Base-by-base conservation (phyloP, 352 stramenopile genomes). In the Phytopythium boreale region DNA sequence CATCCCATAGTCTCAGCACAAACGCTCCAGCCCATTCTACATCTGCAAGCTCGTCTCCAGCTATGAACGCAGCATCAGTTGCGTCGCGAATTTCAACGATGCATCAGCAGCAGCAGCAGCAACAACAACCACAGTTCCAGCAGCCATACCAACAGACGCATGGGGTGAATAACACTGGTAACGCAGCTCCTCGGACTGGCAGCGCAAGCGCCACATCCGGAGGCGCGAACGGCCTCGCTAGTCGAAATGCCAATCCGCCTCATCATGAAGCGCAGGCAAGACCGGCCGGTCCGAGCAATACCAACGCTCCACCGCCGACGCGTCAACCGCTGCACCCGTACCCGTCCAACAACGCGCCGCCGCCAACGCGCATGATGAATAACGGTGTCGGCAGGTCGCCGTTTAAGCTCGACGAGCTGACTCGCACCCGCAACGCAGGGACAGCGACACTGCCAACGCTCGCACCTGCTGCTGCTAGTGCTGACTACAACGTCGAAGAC, bases 401-500 rank as follows among this genome's bases (percentile, higher is more conserved):
- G 0, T 62, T 62, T 24, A 62, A 62, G 27, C 17, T 62, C 27
- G 49, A 58, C 49, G 39, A 60, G 0, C 55, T 50, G 14, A 22
- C 12, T 7, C 55, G 22, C 12, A 44, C 19, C 9, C 36, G 55
- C 34, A 34, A 34, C 10, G 20, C 36, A 4, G 22, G n/a, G 7
- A 17, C n/a, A 20, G 26, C 41, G 29, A 3, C 37, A 37, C 31
- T 44, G 41, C 44, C 51, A 19, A 29, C 31, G 19, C 51, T 43
- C n/a, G 7, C 31, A 27, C 31, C 22, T 29, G 56, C n/a, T n/a
- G 43, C 27, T 37, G 39, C 10, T 14, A 37, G 31, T 17, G 72
- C 72, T 12, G 81, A 75, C 61, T 92, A 76, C 62, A 79, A 90
- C 43, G 86, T 95, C 59, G 85, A 92, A 58, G 87, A 93, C 43